Percentiles rank a stretch among this genome's conserved stretches.
phyloP scores from a whole-genome alignment of 352 stramenopile species.

The Pythium brassicae region DNA sequence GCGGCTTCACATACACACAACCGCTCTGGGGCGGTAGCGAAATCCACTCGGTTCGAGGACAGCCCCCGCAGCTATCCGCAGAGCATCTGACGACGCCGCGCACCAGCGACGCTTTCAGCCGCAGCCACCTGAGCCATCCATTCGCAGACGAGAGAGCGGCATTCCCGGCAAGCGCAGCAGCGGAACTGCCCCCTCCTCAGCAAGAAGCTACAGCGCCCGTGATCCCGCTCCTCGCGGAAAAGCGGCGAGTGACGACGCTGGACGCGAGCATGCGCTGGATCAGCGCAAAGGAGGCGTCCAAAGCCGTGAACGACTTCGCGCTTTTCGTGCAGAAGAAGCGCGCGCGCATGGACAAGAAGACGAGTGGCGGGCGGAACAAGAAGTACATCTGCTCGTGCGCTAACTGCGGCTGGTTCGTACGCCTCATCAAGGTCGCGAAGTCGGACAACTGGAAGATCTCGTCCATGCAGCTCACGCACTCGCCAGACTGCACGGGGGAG shows the following conservation, averaged over 20 bases:
- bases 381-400: conserved; percentile 83
- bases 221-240: conserved; percentile 6
- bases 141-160: not conserved
- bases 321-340: conserved; percentile 78
- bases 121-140: not conserved
- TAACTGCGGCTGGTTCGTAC: conserved; percentile 72
- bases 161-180: not conserved
- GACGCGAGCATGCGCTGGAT: conserved; percentile 72
- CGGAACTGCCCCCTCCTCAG: not conserved
- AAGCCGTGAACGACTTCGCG: conserved; percentile 72
- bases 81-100: not conserved
- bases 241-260: conserved; percentile 4
- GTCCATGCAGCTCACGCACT: conserved; percentile 82
- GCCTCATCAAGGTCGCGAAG: conserved; percentile 76
- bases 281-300: conserved; percentile 75
- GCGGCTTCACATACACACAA: not conserved
- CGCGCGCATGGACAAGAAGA: conserved; percentile 75
- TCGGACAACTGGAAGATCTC: conserved; percentile 89
- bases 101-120: not conserved
- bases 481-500: conserved; percentile 51
- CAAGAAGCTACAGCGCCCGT: not conserved
- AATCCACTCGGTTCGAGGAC: not conserved
- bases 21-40: not conserved
- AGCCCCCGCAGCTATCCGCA: not conserved
- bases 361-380: conserved; percentile 81